Conservation (phyloP, 441 rosid genomes). For the Pelargonium myrrhifolium region DNA sequence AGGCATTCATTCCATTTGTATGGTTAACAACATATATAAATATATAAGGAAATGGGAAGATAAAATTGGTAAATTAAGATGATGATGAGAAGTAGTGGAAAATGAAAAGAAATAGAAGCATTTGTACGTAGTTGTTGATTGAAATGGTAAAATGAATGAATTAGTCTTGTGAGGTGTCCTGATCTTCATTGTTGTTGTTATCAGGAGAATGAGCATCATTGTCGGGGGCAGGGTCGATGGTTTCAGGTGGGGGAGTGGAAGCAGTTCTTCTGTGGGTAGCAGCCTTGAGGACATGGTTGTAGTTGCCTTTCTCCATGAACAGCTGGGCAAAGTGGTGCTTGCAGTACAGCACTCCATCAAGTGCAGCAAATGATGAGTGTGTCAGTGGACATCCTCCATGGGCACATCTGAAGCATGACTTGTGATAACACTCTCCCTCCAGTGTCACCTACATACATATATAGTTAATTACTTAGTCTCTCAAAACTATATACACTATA, state of each 20-base stretch:
- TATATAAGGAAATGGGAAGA: too few species aligned
- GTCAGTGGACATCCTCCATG: slow-evolving; percentile 85
- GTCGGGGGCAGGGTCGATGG: slow-evolving; percentile 19
- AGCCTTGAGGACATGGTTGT: slow-evolving; percentile 68
- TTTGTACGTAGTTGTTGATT: too few species aligned
- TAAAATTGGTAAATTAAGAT: too few species aligned
- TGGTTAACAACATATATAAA: too few species aligned
- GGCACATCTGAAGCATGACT: slow-evolving; percentile 92
- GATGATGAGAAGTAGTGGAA: too few species aligned
- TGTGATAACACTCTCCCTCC: slow-evolving; percentile 94
- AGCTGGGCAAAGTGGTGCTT: slow-evolving; percentile 91
- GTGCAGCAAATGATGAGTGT: slow-evolving; percentile 88
- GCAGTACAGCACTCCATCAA: slow-evolving; percentile 82
- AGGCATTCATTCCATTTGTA: too few species aligned
- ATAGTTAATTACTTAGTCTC: too few species aligned
- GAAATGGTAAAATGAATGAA: too few species aligned
- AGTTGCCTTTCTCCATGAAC: slow-evolving; percentile 91
- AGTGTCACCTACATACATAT: slow-evolving; percentile 47
- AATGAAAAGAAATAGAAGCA: too few species aligned
- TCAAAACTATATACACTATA: too few species aligned
- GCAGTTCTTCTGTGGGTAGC: slow-evolving; percentile 57
- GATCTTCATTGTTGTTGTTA: too few species aligned
- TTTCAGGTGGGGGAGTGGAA: slow-evolving; percentile 48
- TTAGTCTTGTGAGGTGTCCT: too few species aligned
- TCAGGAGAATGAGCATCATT: neutral